Conservation (phyloP, 2,329 filamentous ascomycete genomes). For the Fusarium zealandicum region DNA sequence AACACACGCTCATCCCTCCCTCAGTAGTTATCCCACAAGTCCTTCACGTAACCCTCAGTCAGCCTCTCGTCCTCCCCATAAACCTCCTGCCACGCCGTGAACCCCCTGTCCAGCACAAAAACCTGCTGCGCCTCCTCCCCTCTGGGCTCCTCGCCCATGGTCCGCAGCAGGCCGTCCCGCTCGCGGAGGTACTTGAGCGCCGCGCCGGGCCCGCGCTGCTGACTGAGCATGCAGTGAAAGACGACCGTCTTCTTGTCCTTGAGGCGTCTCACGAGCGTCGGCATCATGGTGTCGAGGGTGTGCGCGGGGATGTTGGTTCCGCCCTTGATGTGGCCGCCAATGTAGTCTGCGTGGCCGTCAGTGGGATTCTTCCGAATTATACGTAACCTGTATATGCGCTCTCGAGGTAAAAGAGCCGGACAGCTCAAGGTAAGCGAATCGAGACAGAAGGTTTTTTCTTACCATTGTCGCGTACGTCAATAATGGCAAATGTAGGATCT, state of each 20-base stretch:
- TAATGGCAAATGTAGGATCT: constrained; percentile 68
- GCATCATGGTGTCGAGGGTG: constrained; percentile 77
- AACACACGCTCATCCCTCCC: constrained; percentile 1
- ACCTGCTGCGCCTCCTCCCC: constrained; percentile 77
- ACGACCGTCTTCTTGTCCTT: constrained; percentile 82
- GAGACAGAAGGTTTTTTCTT: constrained; percentile 14
- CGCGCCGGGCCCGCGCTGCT: constrained; percentile 86
- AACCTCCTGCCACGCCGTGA: constrained; percentile 86
- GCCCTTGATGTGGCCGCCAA: constrained; percentile 87
- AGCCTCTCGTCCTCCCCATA: constrained; percentile 79
- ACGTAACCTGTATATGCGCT: no score
- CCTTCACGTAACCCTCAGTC: constrained; percentile 84
- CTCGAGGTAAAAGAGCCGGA: no score
- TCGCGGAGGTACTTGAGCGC: constrained; percentile 82
- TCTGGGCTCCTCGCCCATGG: constrained; percentile 41
- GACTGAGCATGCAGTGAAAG: constrained; percentile 93
- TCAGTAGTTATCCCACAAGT: constrained; percentile 76
- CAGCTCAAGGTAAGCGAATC: no score
- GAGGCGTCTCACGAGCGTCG: constrained; percentile 81
- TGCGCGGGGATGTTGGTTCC: constrained; percentile 77
- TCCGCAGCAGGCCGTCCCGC: constrained; percentile 59
- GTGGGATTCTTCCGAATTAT: neutral
- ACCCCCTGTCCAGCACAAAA: constrained; percentile 82
- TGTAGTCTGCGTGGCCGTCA: constrained; percentile 67
- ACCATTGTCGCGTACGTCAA: constrained; percentile 91